These are phyloP conservation scores for Trypanosoma brucei DNA, from an alignment of 208 protist genomes.

Conservation along the genomic window DNA sequence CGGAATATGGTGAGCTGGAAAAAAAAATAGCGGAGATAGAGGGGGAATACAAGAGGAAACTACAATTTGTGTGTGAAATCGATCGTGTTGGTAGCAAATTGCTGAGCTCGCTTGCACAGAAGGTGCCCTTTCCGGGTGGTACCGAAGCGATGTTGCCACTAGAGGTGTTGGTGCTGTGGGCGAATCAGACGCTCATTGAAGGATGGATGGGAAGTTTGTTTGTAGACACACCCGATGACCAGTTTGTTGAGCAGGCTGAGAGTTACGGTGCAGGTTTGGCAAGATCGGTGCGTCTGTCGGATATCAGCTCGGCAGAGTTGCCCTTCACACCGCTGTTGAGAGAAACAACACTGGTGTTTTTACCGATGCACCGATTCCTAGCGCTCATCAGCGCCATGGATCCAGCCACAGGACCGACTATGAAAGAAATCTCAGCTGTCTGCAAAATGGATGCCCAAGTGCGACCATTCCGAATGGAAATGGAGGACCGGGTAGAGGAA, in stretches of 20 bases:
- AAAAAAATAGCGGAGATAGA: conserved; percentile 32
- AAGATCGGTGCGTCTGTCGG: neutral
- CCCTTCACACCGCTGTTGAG: conserved; percentile 16
- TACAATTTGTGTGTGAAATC: conserved; percentile 56
- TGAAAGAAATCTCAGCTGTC: conserved; percentile 7
- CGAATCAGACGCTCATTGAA: conserved; percentile 18
- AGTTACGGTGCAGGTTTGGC: neutral
- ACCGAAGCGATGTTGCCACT: conserved; percentile 17
- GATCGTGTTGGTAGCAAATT: conserved; percentile 59
- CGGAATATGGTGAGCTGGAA: conserved; percentile 29
- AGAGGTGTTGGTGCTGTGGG: conserved; percentile 32
- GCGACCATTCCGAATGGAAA: conserved; percentile 5
- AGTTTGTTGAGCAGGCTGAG: conserved; percentile 10
- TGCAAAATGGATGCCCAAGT: conserved; percentile 4
- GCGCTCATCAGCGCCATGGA: conserved; percentile 19
- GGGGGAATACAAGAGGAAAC: conserved; percentile 37
- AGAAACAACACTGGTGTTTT: conserved; percentile 10
- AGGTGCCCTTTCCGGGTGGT: conserved; percentile 3
- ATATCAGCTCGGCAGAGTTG: conserved; percentile 3
- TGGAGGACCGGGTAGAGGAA: conserved; percentile 2
- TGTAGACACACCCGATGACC: conserved; percentile 5
- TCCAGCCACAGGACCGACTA: conserved; percentile 6
- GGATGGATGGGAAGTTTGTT: conserved; percentile 15
- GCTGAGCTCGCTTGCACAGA: conserved; percentile 51
- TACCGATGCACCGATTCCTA: conserved; percentile 14